Percentiles rank a stretch among this genome's conserved stretches.
phyloP scores from a whole-genome alignment of 805 yeast genomes.

The Cyberlindnera bimundalis region DNA sequence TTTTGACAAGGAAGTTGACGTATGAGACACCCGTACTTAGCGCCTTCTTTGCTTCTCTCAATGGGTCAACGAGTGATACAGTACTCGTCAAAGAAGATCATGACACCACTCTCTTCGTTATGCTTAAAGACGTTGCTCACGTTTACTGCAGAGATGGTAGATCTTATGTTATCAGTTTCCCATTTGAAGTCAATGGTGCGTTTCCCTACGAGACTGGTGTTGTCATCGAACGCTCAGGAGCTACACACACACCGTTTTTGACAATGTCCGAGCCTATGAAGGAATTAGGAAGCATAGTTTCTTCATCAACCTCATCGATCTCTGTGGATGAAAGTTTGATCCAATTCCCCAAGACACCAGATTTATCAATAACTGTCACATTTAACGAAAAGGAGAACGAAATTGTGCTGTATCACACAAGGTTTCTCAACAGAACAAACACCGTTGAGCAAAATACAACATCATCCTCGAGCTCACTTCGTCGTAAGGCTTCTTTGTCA shows the following conservation, averaged over 20 bases:
- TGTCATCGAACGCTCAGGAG: constrained; percentile 46
- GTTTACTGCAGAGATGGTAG: constrained; percentile 61
- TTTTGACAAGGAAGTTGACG: constrained; percentile 44
- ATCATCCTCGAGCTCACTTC: constrained; percentile 3
- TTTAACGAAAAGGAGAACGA: constrained; percentile 43
- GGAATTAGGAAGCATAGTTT: constrained; percentile 67
- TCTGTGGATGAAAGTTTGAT: constrained; percentile 55
- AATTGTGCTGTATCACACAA: constrained; percentile 53
- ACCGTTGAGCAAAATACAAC: not conserved
- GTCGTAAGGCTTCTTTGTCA: constrained; percentile 24
- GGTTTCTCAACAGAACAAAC: constrained; percentile 34
- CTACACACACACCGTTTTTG: constrained; percentile 38
- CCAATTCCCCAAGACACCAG: constrained; percentile 45
- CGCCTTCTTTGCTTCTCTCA: constrained; percentile 61
- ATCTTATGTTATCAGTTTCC: constrained; percentile 58
- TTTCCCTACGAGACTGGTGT: constrained; percentile 68
- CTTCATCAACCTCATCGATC: constrained; percentile 66
- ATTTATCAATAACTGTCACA: constrained; percentile 52
- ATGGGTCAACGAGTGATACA: constrained; percentile 2
- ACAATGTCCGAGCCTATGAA: constrained; percentile 72
- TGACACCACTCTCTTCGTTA: constrained; percentile 50
- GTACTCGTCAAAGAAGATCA: constrained; percentile 8
- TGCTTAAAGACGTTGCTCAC: constrained; percentile 56
- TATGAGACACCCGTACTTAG: constrained; percentile 49
- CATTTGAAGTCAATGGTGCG: constrained; percentile 60